Base-by-base conservation (phyloP, 305 asterid species). In the Fraxinus sp. region DNA sequence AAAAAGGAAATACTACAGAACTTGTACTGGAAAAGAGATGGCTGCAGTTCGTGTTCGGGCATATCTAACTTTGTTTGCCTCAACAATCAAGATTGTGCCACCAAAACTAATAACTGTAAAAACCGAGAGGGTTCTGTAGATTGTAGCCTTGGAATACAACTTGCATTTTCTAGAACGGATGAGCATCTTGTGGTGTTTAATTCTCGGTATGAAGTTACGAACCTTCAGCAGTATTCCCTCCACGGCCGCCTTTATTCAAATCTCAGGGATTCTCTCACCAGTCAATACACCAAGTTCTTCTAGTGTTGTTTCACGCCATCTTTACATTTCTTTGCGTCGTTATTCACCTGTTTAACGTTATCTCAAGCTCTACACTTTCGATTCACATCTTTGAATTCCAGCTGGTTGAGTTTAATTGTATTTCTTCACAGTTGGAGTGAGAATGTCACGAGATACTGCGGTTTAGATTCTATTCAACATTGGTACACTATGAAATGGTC, bases 111-210 rank as follows among this genome's bases (percentile, higher is more conserved):
- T 80, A 85, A 46, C 87, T 94, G 98, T 80, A 88, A 85, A 86
- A 85, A 84, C 86, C 86, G 98, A 87, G 95, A 97, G 49, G 99
- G 97, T 0, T 35, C 82, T 13, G 93, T 92, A 14, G 99, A 96
- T 81, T 96, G 98, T 86, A 96, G 95, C 93, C 81, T 96, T 8
- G 99, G 98, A n/a, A 92, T 96, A 81, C 99, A 96, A 74, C 90
- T 96, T 76, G 89, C 98, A 0, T 94, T 96, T 86, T 96, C 99
- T 3, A 97, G 98, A 64, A 94, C 98, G 0, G 98, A 94, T 82
- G 92, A 91, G 89, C 98, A 92, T 66, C 91, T 86, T 22, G 78
- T 91, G 0, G 99, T 93, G 37, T 91, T 93, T 90, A 94, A 96
- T 87, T 94, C 97, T 2, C 94, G 97, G 99, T 94, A 90, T 78